Conservation (phyloP, 345 rosid species). For the Kernera saxatilis region DNA sequence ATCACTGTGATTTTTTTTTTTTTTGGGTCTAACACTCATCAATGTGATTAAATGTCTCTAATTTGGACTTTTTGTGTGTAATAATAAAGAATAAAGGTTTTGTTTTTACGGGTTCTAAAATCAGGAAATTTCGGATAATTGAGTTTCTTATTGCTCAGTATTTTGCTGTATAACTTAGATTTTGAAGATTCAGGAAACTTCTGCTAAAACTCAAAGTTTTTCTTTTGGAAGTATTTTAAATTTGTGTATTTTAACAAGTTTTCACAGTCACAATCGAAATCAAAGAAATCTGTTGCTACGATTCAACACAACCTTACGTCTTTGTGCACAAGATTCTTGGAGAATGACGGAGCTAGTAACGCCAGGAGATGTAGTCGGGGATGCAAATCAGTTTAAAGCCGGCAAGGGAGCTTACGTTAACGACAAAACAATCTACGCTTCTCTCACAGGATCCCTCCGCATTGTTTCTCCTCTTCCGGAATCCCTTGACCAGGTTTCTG, state of each 20-base stretch:
- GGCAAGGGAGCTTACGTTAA: conserved; percentile 75
- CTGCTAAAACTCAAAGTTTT: neutral
- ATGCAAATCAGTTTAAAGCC: conserved; percentile 49
- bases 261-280: neutral
- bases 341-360: conserved; percentile 50
- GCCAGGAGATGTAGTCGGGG: conserved; percentile 81
- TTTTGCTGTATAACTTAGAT: neutral
- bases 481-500: conserved; percentile 63
- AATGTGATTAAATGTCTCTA: neutral
- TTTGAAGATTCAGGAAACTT: no score
- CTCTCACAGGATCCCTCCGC: conserved; percentile 63
- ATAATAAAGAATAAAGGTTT: neutral
- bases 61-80: neutral
- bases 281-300: neutral
- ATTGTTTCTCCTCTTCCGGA: conserved; percentile 44
- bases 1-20: neutral
- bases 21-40: no score
- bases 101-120: neutral
- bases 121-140: no score
- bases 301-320: neutral
- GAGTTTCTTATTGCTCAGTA: no score
- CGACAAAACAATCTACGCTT: conserved; percentile 66
- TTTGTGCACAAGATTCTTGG: neutral
- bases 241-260: no score
- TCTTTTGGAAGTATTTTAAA: no score